Evolutionary conservation across 345 rosid species (phyloP).

Genomic region (Citrus maxima): DNA sequence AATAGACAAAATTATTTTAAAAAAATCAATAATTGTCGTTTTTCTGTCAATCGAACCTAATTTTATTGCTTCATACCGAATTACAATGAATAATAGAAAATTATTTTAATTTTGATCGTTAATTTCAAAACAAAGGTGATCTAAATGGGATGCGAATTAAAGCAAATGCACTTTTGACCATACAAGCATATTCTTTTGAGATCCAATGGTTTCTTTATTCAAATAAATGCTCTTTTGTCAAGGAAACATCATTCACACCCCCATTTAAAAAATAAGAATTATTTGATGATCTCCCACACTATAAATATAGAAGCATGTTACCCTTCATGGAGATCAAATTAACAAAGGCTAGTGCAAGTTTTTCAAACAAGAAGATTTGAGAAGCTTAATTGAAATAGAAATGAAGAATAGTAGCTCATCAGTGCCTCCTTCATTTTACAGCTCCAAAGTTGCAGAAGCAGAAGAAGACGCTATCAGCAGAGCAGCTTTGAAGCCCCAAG

Average conservation of each 20-base stretch:
- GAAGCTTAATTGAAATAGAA: neutral
- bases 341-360: neutral
- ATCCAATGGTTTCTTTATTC: neutral
- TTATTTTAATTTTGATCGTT: neutral
- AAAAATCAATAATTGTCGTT: neutral
- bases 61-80: neutral
- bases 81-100: neutral
- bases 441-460: slow-evolving; percentile 10
- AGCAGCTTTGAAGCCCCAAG: neutral
- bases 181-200: neutral
- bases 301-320: neutral
- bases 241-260: neutral
- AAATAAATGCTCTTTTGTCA: neutral
- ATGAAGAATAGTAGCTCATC: slow-evolving; percentile 30
- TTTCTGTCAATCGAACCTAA: neutral
- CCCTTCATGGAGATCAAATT: neutral
- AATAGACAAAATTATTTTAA: too few relatives aligned
- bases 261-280: neutral
- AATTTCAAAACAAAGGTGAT: too few relatives aligned
- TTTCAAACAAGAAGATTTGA: neutral
- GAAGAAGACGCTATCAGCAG: slow-evolving; percentile 1
- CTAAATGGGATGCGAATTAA: neutral
- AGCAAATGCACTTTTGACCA: neutral
- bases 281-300: neutral
- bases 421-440: slow-evolving; percentile 8